These are phyloP conservation scores for Tetraselmis chui DNA, from an alignment of 139 green algal genomes.

Conservation along the genomic window DNA sequence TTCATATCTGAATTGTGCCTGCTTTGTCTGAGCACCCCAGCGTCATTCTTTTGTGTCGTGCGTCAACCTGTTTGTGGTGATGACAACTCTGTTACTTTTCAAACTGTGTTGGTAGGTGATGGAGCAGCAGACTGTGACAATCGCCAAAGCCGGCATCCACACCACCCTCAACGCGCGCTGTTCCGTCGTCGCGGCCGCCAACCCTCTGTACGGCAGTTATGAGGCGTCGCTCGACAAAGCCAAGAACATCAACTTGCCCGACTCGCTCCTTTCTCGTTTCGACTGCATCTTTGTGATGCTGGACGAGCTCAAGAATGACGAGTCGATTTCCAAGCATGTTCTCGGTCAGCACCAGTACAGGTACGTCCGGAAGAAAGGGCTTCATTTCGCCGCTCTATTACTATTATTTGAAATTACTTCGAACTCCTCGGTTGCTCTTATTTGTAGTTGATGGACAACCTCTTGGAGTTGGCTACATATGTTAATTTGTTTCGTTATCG, in stretches of 20 bases:
- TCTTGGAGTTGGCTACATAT: too few species aligned
- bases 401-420: too few species aligned
- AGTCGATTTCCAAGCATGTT: conserved; percentile 70
- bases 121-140: conserved; percentile 97
- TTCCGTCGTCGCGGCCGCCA: conserved; percentile 83
- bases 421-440: too few species aligned
- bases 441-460: too few species aligned
- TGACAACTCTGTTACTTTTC: too few species aligned
- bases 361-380: neutral
- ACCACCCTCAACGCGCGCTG: conserved; percentile 93
- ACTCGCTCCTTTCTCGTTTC: conserved; percentile 96
- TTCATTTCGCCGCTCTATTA: too few species aligned
- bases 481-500: too few species aligned
- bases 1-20: too few species aligned
- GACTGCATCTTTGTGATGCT: conserved; percentile 96
- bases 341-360: conserved; percentile 85
- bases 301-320: conserved; percentile 70
- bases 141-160: conserved; percentile 97
- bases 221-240: neutral
- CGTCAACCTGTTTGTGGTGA: too few species aligned
- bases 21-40: too few species aligned
- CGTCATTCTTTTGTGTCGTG: too few species aligned
- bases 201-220: conserved; percentile 70
- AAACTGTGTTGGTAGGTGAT: too few species aligned
- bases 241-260: conserved; percentile 96